phyloP scores from a whole-genome alignment of 176 grass and related monocot genomes.

The Cenchrus purpureus region DNA sequence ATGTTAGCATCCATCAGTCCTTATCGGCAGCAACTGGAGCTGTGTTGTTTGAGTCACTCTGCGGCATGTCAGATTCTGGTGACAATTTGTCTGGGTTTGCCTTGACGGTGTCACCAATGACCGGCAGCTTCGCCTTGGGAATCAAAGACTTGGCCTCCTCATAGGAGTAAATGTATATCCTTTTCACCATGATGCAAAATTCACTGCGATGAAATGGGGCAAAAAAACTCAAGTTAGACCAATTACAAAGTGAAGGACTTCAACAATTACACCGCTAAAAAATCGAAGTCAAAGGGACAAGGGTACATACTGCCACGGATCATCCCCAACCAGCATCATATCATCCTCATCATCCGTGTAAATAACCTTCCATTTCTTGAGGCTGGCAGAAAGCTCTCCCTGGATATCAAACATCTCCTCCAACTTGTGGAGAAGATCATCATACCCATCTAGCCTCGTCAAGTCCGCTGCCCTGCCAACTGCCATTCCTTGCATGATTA shows the following conservation, averaged over 20 bases:
- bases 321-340: conserved; percentile 82
- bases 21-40: conserved; percentile 35
- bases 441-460: conserved; percentile 61
- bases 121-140: conserved; percentile 57
- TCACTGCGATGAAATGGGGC: conserved; percentile 47
- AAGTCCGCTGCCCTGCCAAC: conserved; percentile 81
- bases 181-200: conserved; percentile 72
- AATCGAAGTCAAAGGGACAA: not conserved
- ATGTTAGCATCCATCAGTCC: conserved; percentile 56
- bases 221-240: not conserved
- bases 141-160: conserved; percentile 70
- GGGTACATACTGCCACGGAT: conserved; percentile 70
- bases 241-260: not conserved
- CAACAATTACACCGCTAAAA: not conserved
- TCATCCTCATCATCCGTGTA: conserved; percentile 81
- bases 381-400: conserved; percentile 64
- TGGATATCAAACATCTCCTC: conserved; percentile 88
- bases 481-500: conserved; percentile 86
- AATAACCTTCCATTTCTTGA: conserved; percentile 74
- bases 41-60: conserved; percentile 37
- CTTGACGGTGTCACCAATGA: conserved; percentile 45
- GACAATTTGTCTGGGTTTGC: conserved; percentile 43
- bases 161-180: conserved; percentile 79
- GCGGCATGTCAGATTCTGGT: conserved; percentile 36
- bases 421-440: conserved; percentile 55